Conservation (phyloP, 2,329 filamentous ascomycete species). For the Epicoccum nigrum region DNA sequence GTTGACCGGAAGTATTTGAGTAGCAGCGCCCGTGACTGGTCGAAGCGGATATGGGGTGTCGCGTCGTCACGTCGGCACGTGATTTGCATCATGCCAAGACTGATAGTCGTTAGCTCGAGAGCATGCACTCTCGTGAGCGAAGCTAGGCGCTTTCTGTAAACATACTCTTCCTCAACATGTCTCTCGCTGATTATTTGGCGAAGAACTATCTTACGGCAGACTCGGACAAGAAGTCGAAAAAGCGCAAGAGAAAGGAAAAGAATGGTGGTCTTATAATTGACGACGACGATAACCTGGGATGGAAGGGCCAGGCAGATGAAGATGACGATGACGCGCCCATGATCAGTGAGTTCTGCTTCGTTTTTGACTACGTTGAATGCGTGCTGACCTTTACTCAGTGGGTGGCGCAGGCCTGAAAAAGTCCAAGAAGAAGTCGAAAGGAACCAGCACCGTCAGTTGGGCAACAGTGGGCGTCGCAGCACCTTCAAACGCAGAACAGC, state of each 20-base stretch:
- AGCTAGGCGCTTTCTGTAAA: constrained; percentile 5
- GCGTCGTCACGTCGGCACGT: constrained; percentile 35
- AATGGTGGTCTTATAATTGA: constrained; percentile 53
- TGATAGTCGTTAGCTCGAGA: neutral
- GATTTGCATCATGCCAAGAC: constrained; percentile 18
- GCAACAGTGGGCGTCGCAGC: constrained; percentile 67
- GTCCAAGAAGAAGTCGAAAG: constrained; percentile 68
- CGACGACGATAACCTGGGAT: constrained; percentile 62
- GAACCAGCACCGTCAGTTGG: constrained; percentile 58
- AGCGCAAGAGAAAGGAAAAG: constrained; percentile 56
- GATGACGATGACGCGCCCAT: constrained; percentile 62
- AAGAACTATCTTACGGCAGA: constrained; percentile 85
- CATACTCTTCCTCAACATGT: constrained; percentile 52
- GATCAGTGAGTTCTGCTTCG: constrained; percentile 39
- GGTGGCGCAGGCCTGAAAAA: constrained; percentile 42
- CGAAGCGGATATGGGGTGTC: neutral
- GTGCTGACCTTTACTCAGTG: constrained; percentile 38
- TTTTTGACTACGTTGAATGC: neutral
- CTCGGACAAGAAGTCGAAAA: constrained; percentile 57
- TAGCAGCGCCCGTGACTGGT: no score
- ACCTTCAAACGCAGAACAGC: constrained; percentile 61
- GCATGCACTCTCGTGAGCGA: constrained; percentile 4
- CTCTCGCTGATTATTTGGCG: constrained; percentile 83
- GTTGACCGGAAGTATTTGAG: no score
- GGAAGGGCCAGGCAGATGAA: constrained; percentile 57